A percentile compares a stretch with the other conserved stretches of the same genome.
These are phyloP conservation scores for Solanum neorickii DNA, from an alignment of 257 asterid species.

Conservation along the genomic window DNA sequence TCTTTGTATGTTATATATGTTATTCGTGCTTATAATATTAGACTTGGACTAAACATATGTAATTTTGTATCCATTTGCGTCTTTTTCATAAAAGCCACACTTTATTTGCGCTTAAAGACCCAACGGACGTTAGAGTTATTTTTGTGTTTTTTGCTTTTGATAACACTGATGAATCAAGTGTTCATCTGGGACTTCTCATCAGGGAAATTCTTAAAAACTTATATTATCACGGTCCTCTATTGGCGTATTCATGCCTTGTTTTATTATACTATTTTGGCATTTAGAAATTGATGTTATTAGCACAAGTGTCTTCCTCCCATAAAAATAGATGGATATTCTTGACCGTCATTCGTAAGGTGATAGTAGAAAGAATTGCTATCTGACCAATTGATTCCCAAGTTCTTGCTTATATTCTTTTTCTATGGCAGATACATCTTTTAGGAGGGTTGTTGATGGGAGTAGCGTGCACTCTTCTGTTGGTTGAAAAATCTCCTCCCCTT, in stretches of 20 bases:
- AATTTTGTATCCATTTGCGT: neutral
- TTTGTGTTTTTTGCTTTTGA: neutral
- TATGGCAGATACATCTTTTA: conserved; percentile 48
- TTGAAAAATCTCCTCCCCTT: conserved; percentile 86
- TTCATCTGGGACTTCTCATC: neutral
- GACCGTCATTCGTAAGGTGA: neutral
- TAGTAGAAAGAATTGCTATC: neutral
- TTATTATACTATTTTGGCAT: neutral
- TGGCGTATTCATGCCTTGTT: neutral
- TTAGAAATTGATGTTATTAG: neutral
- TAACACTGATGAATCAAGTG: neutral
- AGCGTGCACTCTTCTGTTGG: conserved; percentile 39
- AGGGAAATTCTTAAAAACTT: neutral
- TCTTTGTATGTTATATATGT: neutral
- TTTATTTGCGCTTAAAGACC: neutral
- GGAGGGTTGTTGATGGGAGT: conserved; percentile 59
- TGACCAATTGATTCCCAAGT: neutral
- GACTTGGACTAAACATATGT: neutral
- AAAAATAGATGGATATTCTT: neutral
- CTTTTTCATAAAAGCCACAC: neutral
- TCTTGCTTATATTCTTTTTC: neutral
- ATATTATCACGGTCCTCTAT: neutral
- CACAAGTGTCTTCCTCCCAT: neutral
- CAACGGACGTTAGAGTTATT: neutral
- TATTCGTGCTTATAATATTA: neutral